phyloP scores from a whole-genome alignment of 2,329 filamentous ascomycete species.

The Colletotrichum sp. region DNA sequence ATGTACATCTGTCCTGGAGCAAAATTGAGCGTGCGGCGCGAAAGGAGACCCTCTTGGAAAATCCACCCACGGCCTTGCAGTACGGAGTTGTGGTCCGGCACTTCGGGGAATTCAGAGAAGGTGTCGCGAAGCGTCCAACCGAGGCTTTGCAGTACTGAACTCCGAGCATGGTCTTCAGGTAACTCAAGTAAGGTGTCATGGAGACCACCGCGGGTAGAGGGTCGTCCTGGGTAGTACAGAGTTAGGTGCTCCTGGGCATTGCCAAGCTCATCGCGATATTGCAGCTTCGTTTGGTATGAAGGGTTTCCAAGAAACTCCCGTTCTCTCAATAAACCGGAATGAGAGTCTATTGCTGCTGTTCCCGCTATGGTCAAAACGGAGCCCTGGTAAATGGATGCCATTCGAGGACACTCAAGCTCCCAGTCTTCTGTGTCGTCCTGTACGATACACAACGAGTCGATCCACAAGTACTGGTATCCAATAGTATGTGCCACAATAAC shows the following conservation, averaged over 20 bases:
- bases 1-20: background rate
- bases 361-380: background rate
- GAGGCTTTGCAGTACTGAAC: background rate
- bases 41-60: background rate
- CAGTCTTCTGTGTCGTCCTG: background rate
- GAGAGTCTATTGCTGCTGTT: background rate
- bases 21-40: background rate
- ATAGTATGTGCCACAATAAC: background rate
- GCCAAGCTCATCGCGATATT: background rate
- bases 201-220: background rate
- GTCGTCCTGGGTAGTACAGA: background rate
- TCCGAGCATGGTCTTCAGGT: background rate
- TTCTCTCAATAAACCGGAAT: background rate
- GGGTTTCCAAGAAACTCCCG: background rate
- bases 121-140: background rate
- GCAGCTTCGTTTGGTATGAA: background rate
- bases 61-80: background rate
- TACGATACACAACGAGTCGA: slow-evolving; percentile 1
- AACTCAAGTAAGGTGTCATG: background rate
- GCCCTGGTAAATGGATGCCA: background rate
- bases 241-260: background rate
- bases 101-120: background rate
- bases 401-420: background rate
- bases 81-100: background rate
- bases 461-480: background rate